Percentiles rank a stretch among this genome's conserved stretches.
Evolutionary conservation across 2,329 filamentous ascomycete species (phyloP).

Genomic region (Thermothelomyces thermophilus): DNA sequence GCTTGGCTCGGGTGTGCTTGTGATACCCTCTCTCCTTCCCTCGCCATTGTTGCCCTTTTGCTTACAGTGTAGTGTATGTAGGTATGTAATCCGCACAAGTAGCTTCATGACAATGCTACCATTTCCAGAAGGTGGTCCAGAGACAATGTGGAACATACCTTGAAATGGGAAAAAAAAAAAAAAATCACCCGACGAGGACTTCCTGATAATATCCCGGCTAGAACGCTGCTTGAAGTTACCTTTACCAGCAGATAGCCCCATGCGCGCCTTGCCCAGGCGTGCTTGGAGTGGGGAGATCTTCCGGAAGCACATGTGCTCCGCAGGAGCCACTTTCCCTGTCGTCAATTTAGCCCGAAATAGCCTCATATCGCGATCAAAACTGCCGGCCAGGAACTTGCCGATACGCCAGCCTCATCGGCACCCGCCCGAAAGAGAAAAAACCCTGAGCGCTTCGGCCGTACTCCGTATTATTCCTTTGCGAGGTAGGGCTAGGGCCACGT

Average conservation of each 20-base stretch:
- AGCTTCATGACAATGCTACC: not conserved
- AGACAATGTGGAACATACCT: constrained; percentile 1
- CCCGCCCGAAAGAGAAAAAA: not conserved
- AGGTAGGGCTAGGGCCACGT: not conserved
- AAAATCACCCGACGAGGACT: too few relatives aligned
- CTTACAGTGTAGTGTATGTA: too few relatives aligned
- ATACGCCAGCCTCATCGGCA: constrained; percentile 3
- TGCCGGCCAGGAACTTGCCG: constrained; percentile 14
- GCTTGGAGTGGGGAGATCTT: constrained; percentile 4
- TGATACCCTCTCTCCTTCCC: too few relatives aligned
- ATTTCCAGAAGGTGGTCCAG: not conserved
- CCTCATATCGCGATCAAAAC: constrained; percentile 22
- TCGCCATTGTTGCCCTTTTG: too few relatives aligned
- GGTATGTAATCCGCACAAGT: too few relatives aligned
- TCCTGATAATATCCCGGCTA: not conserved
- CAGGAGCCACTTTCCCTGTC: constrained; percentile 12
- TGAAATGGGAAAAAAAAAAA: too few relatives aligned
- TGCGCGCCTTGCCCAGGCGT: too few relatives aligned
- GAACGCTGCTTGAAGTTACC: not conserved
- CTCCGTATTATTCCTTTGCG: not conserved
- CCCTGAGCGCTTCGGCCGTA: not conserved
- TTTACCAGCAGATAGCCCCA: too few relatives aligned
- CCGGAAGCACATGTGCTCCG: constrained; percentile 8
- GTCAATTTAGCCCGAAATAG: constrained; percentile 27
- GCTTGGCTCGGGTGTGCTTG: too few relatives aligned